Conservation (phyloP, 2,329 filamentous ascomycete species). For the Karstenula rhodostoma region DNA sequence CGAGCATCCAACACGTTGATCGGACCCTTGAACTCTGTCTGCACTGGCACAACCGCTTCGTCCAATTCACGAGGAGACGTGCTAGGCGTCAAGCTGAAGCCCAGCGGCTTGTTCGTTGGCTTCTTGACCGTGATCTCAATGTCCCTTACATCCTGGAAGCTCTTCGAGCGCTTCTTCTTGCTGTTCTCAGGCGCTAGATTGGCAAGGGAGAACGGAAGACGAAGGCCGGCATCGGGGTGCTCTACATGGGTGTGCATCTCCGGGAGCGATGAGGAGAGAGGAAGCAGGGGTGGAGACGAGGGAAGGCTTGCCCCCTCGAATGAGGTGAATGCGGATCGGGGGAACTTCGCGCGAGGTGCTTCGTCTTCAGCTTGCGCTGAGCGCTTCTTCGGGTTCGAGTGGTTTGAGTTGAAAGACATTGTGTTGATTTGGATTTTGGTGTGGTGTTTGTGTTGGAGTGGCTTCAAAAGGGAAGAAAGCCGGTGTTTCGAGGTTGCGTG, state of each 20-base stretch:
- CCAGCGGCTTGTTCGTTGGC: background rate
- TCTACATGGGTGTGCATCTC: background rate
- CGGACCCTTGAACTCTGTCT: background rate
- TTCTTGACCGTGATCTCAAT: background rate
- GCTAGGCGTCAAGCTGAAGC: background rate
- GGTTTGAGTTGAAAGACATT: background rate
- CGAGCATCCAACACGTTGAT: background rate
- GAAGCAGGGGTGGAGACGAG: background rate
- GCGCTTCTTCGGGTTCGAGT: background rate
- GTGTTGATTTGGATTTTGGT: background rate
- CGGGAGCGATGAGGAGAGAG: background rate
- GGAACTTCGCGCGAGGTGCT: background rate
- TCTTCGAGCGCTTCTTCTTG: background rate
- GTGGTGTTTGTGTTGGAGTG: background rate
- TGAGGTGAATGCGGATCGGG: background rate
- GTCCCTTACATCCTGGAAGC: background rate
- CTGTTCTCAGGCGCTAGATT: background rate
- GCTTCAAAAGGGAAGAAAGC: background rate
- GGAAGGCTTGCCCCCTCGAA: background rate
- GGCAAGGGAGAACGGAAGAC: background rate
- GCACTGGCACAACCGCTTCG: background rate
- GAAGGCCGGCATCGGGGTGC: background rate
- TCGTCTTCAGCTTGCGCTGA: background rate
- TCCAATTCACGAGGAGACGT: background rate
- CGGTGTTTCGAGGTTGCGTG: background rate